phyloP scores from a whole-genome alignment of 2,329 filamentous ascomycete species.

The Paramyrothecium sp. region DNA sequence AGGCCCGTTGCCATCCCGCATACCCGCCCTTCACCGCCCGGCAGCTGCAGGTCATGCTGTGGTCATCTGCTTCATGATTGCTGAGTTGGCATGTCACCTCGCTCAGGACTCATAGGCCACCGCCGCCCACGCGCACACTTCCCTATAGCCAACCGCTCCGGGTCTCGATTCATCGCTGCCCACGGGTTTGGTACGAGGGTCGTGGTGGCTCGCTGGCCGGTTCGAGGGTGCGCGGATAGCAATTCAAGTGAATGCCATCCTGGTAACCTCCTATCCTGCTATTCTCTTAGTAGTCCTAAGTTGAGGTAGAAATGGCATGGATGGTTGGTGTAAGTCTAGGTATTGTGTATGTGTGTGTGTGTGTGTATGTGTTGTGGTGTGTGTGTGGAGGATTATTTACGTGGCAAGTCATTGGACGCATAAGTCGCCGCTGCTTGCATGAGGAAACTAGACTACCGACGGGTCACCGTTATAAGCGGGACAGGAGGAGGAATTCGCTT shows the following conservation, averaged over 20 bases:
- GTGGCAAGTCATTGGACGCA: background rate
- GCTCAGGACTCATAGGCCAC: background rate
- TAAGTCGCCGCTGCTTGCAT: background rate
- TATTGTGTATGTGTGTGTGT: background rate
- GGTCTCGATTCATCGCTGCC: too few relatives aligned
- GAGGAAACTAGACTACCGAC: background rate
- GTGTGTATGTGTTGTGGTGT: too few relatives aligned
- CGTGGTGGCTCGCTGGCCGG: too few relatives aligned
- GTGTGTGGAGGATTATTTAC: background rate
- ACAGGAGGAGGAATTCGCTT: background rate
- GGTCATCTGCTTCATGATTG: conserved; percentile 35
- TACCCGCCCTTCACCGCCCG: background rate
- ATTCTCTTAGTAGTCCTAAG: too few relatives aligned
- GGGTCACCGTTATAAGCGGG: background rate
- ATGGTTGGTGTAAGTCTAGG: background rate
- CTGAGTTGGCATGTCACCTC: conserved; percentile 29
- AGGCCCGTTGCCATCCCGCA: background rate
- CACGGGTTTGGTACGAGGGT: too few relatives aligned
- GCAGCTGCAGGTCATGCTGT: background rate
- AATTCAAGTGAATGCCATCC: too few relatives aligned
- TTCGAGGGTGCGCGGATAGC: too few relatives aligned
- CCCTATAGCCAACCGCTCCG: too few relatives aligned
- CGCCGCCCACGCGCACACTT: conserved; percentile 8
- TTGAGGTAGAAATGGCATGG: too few relatives aligned
- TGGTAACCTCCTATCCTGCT: too few relatives aligned